These are phyloP conservation scores for Trichoderma koningiopsis DNA, from an alignment of 2,329 filamentous ascomycete species.

Conservation along the genomic window DNA sequence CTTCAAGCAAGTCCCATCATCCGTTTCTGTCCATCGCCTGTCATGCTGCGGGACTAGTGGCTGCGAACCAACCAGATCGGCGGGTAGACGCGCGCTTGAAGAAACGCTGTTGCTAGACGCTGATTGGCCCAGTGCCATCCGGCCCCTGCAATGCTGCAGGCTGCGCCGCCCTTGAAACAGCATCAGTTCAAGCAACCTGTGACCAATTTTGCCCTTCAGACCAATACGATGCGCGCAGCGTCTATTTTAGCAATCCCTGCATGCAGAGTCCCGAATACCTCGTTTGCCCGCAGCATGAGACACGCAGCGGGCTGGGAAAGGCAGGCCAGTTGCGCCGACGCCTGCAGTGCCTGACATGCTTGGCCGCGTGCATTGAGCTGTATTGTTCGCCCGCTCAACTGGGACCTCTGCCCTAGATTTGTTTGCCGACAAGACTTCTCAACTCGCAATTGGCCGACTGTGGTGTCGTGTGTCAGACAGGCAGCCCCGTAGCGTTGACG, in stretches of 20 bases:
- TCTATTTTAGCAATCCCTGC: not conserved
- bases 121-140: not conserved
- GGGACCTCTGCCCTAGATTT: not conserved
- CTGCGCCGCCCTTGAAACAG: constrained; percentile 20
- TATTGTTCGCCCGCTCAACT: not conserved
- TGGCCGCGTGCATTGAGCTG: not conserved
- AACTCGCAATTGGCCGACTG: not conserved
- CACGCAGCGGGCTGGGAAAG: not conserved
- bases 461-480: constrained; percentile 21
- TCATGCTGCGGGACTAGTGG: not conserved
- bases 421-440: not conserved
- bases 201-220: not conserved
- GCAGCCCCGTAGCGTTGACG: constrained; percentile 5
- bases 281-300: not conserved
- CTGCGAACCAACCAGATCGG: not conserved
- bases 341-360: not conserved
- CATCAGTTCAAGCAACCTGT: constrained; percentile 6
- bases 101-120: not conserved
- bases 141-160: not conserved
- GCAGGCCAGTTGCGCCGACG: not conserved
- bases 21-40: not conserved
- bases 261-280: not conserved
- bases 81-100: constrained; percentile 14
- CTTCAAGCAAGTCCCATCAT: not conserved
- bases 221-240: constrained; percentile 8